Evolutionary conservation across 2,329 filamentous ascomycete genomes (phyloP).

Genomic region (Dendryphion nanum): DNA sequence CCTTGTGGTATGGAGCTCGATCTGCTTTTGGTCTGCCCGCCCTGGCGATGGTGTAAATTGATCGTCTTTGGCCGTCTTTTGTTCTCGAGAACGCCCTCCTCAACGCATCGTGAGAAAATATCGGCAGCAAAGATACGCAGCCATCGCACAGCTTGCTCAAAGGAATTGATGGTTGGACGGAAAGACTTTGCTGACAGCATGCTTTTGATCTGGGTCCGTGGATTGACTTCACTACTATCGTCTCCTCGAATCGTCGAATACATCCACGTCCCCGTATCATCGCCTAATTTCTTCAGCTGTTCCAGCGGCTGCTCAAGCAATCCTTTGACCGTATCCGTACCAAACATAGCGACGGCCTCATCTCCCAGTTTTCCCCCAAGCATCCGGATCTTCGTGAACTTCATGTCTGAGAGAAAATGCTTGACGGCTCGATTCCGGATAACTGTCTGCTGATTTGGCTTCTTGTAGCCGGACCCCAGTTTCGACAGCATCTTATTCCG

Average conservation of each 20-base stretch:
- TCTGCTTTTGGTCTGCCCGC: constrained; percentile 70
- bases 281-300: constrained; percentile 73
- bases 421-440: constrained; percentile 80
- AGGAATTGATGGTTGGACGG: constrained; percentile 73
- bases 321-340: constrained; percentile 75
- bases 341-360: constrained; percentile 76
- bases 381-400: constrained; percentile 92
- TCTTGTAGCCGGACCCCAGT: constrained; percentile 85
- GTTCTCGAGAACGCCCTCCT: constrained; percentile 86
- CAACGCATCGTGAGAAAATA: constrained; percentile 83
- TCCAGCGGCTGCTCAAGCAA: constrained; percentile 71
- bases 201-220: constrained; percentile 89
- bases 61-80: constrained; percentile 83
- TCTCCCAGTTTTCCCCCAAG: constrained; percentile 94
- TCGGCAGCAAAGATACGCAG: constrained; percentile 88
- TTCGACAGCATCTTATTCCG: constrained; percentile 96
- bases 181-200: constrained; percentile 98
- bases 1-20: constrained; percentile 75
- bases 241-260: constrained; percentile 82
- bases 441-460: constrained; percentile 93
- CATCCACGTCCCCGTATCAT: constrained; percentile 83
- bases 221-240: constrained; percentile 84
- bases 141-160: constrained; percentile 81
- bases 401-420: constrained; percentile 78
- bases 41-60: constrained; percentile 77